Base-by-base conservation (phyloP, 2,329 filamentous ascomycete species). In the Neonectria ditissima region DNA sequence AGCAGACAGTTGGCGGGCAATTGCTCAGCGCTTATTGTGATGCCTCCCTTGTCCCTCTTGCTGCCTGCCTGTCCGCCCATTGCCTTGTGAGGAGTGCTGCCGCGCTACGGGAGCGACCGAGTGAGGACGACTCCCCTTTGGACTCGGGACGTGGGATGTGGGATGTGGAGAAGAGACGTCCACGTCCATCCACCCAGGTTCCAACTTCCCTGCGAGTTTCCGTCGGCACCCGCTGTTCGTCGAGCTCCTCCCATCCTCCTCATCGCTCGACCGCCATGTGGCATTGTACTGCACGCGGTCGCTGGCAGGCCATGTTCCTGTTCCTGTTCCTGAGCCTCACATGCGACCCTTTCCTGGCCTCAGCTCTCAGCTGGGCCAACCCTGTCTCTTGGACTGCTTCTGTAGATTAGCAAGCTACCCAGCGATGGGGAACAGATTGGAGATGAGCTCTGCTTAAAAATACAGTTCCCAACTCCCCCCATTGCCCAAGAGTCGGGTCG, bases 371-470 rank as follows among this genome's bases (percentile, higher is more conserved):
- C 28, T 43, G 39, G 60, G n/a, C n/a, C 62, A 45, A 28, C 51
- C 41, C 54, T 37, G 54, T 45, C 39, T 62, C 45, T 55, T 66
- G 48, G 41, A 30, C 41, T 32, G 43, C n/a, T 22, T 37, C 13
- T 8, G 3, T 10, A 32, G 52, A 30, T 51, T 32, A 9, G 20
- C 51, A 54, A 69, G 63, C 32, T 34, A 59, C 43, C 55, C 26
- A 39, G 53, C 55, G 52, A 66, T 53, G 44, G 65, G 41, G 34
- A 55, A 63, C 26, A 39, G 48, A 50, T 51, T 26, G 28, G 43
- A 65, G 52, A 64, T 68, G 57, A 50, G 47, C 55, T 64, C 37
- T 69, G 65, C 67, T 72, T 68, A 70, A 72, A 67, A 73, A 72
- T 69, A 65, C 67, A 66, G 58, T 26, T 62, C 39, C 53, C 47